Conservation (phyloP, 495 filamentous ascomycete species). For the Chaetomidium leptoderma region DNA sequence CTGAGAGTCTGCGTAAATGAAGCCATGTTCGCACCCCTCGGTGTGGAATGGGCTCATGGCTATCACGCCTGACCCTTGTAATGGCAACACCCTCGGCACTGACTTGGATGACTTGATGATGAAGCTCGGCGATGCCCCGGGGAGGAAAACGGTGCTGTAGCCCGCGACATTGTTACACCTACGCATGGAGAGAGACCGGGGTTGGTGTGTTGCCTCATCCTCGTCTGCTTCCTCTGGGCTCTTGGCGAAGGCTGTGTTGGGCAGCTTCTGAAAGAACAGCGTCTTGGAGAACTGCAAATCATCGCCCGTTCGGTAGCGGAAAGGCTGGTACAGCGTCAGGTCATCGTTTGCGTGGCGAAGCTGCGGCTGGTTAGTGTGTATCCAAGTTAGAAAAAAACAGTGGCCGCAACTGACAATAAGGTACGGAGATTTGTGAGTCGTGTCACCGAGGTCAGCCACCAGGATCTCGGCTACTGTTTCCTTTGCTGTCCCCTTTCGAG, state of each 20-base stretch:
- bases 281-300: constrained; percentile 37
- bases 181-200: constrained; percentile 52
- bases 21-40: constrained; percentile 69
- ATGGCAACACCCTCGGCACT: constrained; percentile 64
- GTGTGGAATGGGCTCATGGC: constrained; percentile 70
- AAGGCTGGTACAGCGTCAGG: constrained; percentile 81
- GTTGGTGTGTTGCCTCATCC: constrained; percentile 38
- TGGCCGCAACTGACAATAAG: constrained; percentile 56
- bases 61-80: constrained; percentile 60
- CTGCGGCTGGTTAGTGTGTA: constrained; percentile 44
- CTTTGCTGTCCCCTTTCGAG: constrained; percentile 62
- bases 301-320: constrained; percentile 40
- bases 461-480: constrained; percentile 72
- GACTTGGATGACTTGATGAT: constrained; percentile 72
- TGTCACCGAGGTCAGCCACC: constrained; percentile 79
- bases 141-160: constrained; percentile 73
- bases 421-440: constrained; percentile 63
- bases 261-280: constrained; percentile 73
- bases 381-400: constrained; percentile 1
- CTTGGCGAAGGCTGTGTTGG: constrained; percentile 56
- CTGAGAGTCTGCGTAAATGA: constrained; percentile 69
- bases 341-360: constrained; percentile 75
- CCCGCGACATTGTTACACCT: constrained; percentile 64
- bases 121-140: constrained; percentile 72
- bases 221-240: constrained; percentile 39